Conservation (phyloP, 176 grass and related monocot genomes). For the Ampelocalamus luodianensis region DNA sequence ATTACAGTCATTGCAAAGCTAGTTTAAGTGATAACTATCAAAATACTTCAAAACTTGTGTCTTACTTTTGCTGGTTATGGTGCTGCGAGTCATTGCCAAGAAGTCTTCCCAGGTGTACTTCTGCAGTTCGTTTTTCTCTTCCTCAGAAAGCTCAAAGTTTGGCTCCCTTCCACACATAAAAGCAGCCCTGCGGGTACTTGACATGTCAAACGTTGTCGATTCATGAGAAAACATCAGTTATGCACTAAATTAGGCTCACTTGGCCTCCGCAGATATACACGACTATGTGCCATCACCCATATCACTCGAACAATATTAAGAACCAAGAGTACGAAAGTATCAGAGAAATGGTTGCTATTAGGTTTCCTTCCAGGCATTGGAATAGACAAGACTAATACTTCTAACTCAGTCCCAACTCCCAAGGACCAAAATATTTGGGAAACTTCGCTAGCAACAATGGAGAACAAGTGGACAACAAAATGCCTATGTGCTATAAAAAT, state of each 20-base stretch:
- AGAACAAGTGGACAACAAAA: background rate
- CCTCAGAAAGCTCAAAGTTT: constrained; percentile 80
- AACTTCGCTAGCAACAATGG: background rate
- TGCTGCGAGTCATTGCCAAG: constrained; percentile 73
- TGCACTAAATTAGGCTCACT: constrained; percentile 10
- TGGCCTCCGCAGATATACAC: background rate
- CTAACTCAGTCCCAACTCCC: background rate
- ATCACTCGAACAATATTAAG: constrained; percentile 24
- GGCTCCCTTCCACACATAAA: constrained; percentile 99
- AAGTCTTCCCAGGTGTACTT: constrained; percentile 84
- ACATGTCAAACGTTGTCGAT: background rate
- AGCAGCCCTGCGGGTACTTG: constrained; percentile 65
- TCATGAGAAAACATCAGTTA: constrained; percentile 7
- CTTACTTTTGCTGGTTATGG: constrained; percentile 98
- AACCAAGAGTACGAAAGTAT: background rate
- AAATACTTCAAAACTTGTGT: background rate
- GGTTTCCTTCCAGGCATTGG: constrained; percentile 1
- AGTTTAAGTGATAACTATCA: background rate
- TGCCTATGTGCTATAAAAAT: background rate
- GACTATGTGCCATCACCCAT: constrained; percentile 5
- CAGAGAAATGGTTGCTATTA: background rate
- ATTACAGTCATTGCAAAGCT: constrained; percentile 5
- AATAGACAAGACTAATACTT: background rate
- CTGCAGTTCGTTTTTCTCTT: constrained; percentile 77
- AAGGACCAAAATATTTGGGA: background rate